These are phyloP conservation scores for Phytophthora lateralis DNA, from an alignment of 352 stramenopile genomes.

Conservation along the genomic window DNA sequence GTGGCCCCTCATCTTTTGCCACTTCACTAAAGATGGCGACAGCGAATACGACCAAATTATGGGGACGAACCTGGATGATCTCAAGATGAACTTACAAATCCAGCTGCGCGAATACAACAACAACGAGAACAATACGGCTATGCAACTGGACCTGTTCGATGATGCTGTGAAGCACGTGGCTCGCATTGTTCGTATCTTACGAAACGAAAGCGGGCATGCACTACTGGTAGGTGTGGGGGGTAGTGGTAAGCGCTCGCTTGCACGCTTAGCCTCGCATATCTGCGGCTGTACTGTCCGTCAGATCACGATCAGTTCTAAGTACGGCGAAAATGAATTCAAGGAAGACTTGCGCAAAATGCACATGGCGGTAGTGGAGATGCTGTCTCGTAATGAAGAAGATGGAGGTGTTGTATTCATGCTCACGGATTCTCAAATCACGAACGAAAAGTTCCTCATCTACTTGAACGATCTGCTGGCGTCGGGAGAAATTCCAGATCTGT, in stretches of 20 bases:
- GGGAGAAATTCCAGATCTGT: slow-evolving; percentile 95
- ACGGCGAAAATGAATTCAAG: slow-evolving; percentile 96
- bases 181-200: slow-evolving; percentile 94
- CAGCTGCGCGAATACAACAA: slow-evolving; percentile 95
- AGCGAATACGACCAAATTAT: slow-evolving; percentile 94
- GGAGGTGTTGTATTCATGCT: slow-evolving; percentile 94
- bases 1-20: slow-evolving; percentile 96
- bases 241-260: slow-evolving; percentile 94
- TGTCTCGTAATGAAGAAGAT: slow-evolving; percentile 83
- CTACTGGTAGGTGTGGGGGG: slow-evolving; percentile 95
- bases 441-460: slow-evolving; percentile 97
- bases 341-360: slow-evolving; percentile 96
- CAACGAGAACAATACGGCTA: slow-evolving; percentile 95
- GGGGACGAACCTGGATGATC: slow-evolving; percentile 86
- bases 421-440: slow-evolving; percentile 96
- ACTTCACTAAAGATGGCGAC: slow-evolving; percentile 95
- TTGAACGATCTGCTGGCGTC: slow-evolving; percentile 95
- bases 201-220: slow-evolving; percentile 89
- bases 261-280: slow-evolving; percentile 93
- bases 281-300: slow-evolving; percentile 92
- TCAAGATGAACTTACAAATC: slow-evolving; percentile 89
- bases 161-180: slow-evolving; percentile 97
- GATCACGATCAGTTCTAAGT: slow-evolving; percentile 95
- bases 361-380: slow-evolving; percentile 93
- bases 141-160: slow-evolving; percentile 97